Conservation (phyloP, 1,139 yeast species). For the Hemisphaericaspora xylanilytica region DNA sequence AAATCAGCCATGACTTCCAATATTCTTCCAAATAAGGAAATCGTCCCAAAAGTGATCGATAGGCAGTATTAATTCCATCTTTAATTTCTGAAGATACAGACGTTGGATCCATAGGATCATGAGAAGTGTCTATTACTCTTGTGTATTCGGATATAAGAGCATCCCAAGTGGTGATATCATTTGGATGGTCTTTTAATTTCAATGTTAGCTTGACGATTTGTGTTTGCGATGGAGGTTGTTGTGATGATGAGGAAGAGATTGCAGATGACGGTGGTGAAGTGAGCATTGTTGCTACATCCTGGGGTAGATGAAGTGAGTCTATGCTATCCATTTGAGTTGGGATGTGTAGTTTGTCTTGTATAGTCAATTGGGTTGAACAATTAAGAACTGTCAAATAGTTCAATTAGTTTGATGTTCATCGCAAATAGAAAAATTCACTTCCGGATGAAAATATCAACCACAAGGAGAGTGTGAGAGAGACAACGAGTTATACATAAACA, state of each 20-base stretch:
- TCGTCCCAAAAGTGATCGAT: constrained; percentile 36
- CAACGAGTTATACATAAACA: too few relatives aligned
- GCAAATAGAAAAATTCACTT: too few relatives aligned
- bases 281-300: constrained; percentile 5
- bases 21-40: constrained; percentile 58
- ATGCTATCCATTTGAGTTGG: background rate
- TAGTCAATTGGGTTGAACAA: too few relatives aligned
- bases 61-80: constrained; percentile 18
- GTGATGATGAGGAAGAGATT: background rate
- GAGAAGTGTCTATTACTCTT: constrained; percentile 16
- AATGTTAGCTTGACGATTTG: constrained; percentile 4
- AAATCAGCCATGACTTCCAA: constrained; percentile 60
- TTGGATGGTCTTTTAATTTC: constrained; percentile 17
- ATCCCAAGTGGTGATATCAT: constrained; percentile 34
- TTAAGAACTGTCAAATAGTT: too few relatives aligned
- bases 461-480: too few relatives aligned
- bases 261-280: constrained; percentile 1
- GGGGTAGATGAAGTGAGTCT: constrained; percentile 7
- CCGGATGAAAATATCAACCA: too few relatives aligned
- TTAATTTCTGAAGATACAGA: constrained; percentile 20
- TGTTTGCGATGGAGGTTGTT: background rate
- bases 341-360: too few relatives aligned
- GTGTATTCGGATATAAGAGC: constrained; percentile 24
- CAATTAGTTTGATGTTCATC: too few relatives aligned
- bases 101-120: constrained; percentile 6